Evolutionary conservation across 2,329 filamentous ascomycete species (phyloP).

Genomic region (Triangularia setosa): DNA sequence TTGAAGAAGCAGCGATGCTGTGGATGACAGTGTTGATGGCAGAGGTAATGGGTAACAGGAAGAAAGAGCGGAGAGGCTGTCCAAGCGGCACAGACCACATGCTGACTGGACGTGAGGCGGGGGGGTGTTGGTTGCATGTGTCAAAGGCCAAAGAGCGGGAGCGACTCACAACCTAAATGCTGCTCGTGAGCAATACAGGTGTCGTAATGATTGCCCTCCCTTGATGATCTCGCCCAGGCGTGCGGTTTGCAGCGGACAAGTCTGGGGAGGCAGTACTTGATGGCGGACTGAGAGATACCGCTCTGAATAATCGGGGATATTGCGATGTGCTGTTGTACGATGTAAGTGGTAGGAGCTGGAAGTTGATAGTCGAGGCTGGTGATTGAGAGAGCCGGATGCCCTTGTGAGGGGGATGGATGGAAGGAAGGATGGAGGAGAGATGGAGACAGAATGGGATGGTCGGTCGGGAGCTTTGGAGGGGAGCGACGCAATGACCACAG

Average conservation of each 20-base stretch:
- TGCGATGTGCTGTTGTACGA: background rate
- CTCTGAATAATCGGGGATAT: background rate
- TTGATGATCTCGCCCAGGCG: constrained; percentile 5
- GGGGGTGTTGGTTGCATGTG: background rate
- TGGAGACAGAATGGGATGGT: constrained; percentile 8
- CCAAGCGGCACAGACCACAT: constrained; percentile 11
- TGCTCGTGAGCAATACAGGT: constrained; percentile 3
- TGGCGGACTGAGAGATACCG: background rate
- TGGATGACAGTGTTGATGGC: constrained; percentile 12
- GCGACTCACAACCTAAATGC: constrained; percentile 2
- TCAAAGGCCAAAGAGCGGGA: background rate
- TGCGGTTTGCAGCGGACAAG: constrained; percentile 7
- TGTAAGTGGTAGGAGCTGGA: background rate
- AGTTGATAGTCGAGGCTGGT: constrained; percentile 4
- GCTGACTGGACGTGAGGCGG: constrained; percentile 13
- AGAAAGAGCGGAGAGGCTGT: constrained; percentile 3
- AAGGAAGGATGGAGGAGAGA: constrained; percentile 15
- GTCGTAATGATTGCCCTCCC: constrained; percentile 7
- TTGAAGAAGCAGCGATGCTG: constrained; percentile 2
- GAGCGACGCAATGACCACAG: constrained; percentile 5
- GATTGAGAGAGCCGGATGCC: background rate
- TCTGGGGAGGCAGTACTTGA: constrained; percentile 9
- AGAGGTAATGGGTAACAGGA: constrained; percentile 6
- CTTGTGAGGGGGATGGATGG: background rate
- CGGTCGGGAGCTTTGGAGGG: constrained; percentile 3